Evolutionary conservation across 371 early-diverging fungal species (phyloP).

Genomic region (Mucor piriformis): DNA sequence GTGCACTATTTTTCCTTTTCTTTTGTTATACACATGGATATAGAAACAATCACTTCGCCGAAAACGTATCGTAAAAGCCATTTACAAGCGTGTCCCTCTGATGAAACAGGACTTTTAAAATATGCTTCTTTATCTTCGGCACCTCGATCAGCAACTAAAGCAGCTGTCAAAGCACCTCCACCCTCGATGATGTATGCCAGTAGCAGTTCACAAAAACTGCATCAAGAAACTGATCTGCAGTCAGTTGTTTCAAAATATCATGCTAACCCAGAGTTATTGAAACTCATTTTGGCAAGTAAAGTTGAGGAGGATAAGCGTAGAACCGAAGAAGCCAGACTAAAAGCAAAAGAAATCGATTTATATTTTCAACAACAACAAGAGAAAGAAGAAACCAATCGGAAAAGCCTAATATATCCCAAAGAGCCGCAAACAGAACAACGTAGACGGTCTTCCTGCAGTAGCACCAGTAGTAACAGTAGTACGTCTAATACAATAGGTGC

Average conservation of each 20-base stretch:
- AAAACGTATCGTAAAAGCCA: constrained; percentile 10
- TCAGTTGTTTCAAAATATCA: constrained; percentile 49
- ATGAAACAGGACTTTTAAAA: constrained; percentile 15
- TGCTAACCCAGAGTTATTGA: constrained; percentile 56
- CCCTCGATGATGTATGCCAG: not conserved
- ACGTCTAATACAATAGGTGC: constrained; percentile 4
- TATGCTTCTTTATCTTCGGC: constrained; percentile 6
- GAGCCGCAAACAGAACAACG: not conserved
- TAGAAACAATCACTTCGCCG: constrained; percentile 20
- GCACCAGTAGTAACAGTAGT: constrained; percentile 12
- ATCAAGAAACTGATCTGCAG: constrained; percentile 19
- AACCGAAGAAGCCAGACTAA: constrained; percentile 63
- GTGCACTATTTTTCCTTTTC: not conserved
- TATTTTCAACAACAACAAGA: constrained; percentile 16
- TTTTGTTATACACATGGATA: constrained; percentile 20
- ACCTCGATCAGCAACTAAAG: not conserved
- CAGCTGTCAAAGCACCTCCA: not conserved
- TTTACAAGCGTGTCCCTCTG: constrained; percentile 8
- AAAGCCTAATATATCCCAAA: not conserved
- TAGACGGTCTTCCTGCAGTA: constrained; percentile 18
- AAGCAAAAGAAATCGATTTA: constrained; percentile 54
- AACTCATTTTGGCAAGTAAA: constrained; percentile 57
- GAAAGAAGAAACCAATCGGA: constrained; percentile 4
- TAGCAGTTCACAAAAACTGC: not conserved
- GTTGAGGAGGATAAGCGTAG: constrained; percentile 64